These are phyloP conservation scores for Monosporascus sp. DNA, from an alignment of 2,329 filamentous ascomycete species.

Conservation along the genomic window DNA sequence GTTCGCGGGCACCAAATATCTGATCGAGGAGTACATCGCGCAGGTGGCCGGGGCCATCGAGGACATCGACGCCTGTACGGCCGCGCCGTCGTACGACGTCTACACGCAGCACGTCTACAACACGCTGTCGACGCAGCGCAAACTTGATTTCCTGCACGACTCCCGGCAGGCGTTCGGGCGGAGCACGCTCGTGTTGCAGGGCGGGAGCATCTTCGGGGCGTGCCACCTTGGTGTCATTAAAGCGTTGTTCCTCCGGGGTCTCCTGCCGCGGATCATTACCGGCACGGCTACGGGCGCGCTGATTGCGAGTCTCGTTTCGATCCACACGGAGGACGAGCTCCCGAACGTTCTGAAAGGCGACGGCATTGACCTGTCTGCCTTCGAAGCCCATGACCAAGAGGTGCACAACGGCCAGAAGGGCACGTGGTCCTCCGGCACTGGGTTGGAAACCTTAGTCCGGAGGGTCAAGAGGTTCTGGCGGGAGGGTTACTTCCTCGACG, in stretches of 20 bases:
- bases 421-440: conserved; percentile 35
- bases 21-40: conserved; percentile 88
- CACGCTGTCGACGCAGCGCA: conserved; percentile 64
- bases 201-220: conserved; percentile 85
- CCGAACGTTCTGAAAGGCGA: conserved; percentile 71
- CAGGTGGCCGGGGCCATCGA: conserved; percentile 78
- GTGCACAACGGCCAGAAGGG: conserved; percentile 23
- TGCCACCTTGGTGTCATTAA: conserved; percentile 90
- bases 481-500: conserved; percentile 81
- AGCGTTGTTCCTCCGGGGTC: conserved; percentile 71
- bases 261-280: conserved; percentile 85
- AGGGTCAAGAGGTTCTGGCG: conserved; percentile 64
- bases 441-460: conserved; percentile 58
- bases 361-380: conserved; percentile 78
- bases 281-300: conserved; percentile 87
- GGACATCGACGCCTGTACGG: conserved; percentile 56
- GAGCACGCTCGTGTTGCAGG: conserved; percentile 80
- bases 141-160: conserved; percentile 82
- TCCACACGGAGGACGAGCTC: conserved; percentile 82
- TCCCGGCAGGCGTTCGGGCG: conserved; percentile 84
- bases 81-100: conserved; percentile 14
- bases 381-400: conserved; percentile 44
- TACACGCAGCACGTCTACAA: conserved; percentile 13
- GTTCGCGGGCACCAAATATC: conserved; percentile 81
- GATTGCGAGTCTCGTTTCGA: conserved; percentile 81